These are phyloP conservation scores for Pythium oligandrum DNA, from an alignment of 352 stramenopile species.

Conservation along the genomic window DNA sequence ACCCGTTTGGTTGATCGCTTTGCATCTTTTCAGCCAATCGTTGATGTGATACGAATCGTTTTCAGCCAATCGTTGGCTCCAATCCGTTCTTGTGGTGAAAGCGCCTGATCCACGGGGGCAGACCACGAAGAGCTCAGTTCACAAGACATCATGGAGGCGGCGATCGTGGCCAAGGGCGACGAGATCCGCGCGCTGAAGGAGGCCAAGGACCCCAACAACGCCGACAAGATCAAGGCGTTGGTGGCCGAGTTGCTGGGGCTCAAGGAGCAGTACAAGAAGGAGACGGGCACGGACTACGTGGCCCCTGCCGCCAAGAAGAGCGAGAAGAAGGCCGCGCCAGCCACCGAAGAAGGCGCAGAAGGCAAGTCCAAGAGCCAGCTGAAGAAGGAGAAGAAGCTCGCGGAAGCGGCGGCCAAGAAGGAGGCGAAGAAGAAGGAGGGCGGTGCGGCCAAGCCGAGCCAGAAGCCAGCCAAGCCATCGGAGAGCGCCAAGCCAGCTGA, in stretches of 20 bases:
- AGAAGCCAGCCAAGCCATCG: constrained; percentile 50
- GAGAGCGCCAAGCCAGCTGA: constrained; percentile 67
- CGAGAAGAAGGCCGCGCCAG: constrained; percentile 16
- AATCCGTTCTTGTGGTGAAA: constrained; percentile 2
- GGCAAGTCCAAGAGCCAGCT: constrained; percentile 83
- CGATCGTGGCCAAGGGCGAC: constrained; percentile 28
- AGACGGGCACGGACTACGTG: constrained; percentile 69
- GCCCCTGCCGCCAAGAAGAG: constrained; percentile 39
- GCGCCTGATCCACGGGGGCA: too few relatives aligned
- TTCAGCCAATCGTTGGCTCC: constrained; percentile 10
- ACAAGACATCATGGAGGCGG: constrained; percentile 15
- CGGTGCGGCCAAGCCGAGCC: constrained; percentile 20
- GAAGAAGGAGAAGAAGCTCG: constrained; percentile 87
- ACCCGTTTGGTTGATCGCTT: background rate
- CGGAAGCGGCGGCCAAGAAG: constrained; percentile 61
- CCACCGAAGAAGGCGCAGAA: constrained; percentile 16
- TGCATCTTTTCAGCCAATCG: constrained; percentile 8
- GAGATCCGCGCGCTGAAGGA: constrained; percentile 82
- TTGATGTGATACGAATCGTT: background rate
- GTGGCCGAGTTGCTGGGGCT: constrained; percentile 45
- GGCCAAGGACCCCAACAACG: constrained; percentile 47
- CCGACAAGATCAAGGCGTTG: constrained; percentile 22
- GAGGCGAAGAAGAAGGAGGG: constrained; percentile 31
- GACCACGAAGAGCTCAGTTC: too few relatives aligned
- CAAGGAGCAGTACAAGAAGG: constrained; percentile 57